Conservation (phyloP, 2,329 filamentous ascomycete genomes). For the Aspergillus viridinutans region DNA sequence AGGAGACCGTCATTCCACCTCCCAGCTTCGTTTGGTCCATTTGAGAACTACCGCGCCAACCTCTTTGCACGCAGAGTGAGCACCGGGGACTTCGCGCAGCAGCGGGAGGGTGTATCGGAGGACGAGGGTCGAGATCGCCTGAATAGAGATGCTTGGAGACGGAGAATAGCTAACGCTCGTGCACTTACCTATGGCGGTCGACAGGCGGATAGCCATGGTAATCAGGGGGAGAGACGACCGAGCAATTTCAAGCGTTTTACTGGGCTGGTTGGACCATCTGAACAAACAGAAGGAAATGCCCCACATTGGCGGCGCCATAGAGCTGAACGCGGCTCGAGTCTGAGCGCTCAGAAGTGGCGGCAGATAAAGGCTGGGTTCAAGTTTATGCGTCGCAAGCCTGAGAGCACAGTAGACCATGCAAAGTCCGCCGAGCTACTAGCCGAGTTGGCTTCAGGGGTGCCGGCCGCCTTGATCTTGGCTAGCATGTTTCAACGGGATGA, state of each 20-base stretch:
- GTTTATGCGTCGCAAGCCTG: conserved; percentile 74
- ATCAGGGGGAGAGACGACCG: conserved; percentile 51
- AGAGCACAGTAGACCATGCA: conserved; percentile 80
- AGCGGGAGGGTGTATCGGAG: conserved; percentile 66
- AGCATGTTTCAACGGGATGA: conserved; percentile 98
- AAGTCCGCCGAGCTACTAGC: conserved; percentile 97
- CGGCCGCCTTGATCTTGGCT: conserved; percentile 87
- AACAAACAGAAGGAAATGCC: conserved; percentile 59
- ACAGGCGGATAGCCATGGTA: conserved; percentile 49
- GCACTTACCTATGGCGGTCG: conserved; percentile 47
- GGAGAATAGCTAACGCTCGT: conserved; percentile 48
- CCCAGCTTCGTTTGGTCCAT: conserved; percentile 45
- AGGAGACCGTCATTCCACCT: conserved; percentile 37
- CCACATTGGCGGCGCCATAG: conserved; percentile 50
- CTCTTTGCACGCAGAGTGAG: conserved; percentile 62
- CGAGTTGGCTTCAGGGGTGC: conserved; percentile 85
- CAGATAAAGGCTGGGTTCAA: conserved; percentile 88
- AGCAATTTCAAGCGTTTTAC: conserved; percentile 65
- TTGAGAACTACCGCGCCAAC: conserved; percentile 43
- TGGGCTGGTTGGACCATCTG: conserved; percentile 59
- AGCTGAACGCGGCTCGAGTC: conserved; percentile 64
- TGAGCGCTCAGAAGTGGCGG: conserved; percentile 78
- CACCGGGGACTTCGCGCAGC: conserved; percentile 57
- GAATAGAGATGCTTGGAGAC: conserved; percentile 54
- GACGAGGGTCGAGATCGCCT: conserved; percentile 67